Percentiles rank a stretch among this genome's conserved stretches.
Conservation (phyloP, 129 eudicot species). For the Centaurea solstitialis region DNA sequence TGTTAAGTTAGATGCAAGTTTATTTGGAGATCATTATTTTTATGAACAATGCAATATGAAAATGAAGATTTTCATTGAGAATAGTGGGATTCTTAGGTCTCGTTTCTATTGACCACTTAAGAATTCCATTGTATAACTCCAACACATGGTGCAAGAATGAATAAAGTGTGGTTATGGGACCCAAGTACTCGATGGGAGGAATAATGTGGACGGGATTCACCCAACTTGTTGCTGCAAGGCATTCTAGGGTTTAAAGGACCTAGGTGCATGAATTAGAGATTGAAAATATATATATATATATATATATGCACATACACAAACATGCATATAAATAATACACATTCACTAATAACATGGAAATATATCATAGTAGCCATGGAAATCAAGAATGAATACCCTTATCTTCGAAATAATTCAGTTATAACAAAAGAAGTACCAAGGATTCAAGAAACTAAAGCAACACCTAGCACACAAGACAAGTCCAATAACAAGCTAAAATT, state of each 20-base stretch:
- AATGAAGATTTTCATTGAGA: conserved; percentile 1
- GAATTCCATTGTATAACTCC: not conserved
- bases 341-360: not conserved
- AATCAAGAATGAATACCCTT: not conserved
- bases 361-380: not conserved
- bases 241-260: not conserved
- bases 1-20: not conserved
- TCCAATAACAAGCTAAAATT: not conserved
- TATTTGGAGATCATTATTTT: not conserved
- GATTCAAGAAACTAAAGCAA: not conserved
- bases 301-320: not conserved
- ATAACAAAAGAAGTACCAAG: not conserved
- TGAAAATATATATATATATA: not conserved
- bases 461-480: not conserved
- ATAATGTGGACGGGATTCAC: not conserved
- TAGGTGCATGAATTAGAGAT: not conserved
- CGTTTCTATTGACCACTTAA: not conserved
- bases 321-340: not conserved
- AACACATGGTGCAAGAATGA: not conserved
- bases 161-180: conserved; percentile 1
- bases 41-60: not conserved
- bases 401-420: not conserved
- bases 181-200: not conserved
- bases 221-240: not conserved
- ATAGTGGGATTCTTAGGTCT: not conserved